phyloP scores from a whole-genome alignment of 1,139 yeast genomes.

The Scheffersomyces illinoinensis region DNA sequence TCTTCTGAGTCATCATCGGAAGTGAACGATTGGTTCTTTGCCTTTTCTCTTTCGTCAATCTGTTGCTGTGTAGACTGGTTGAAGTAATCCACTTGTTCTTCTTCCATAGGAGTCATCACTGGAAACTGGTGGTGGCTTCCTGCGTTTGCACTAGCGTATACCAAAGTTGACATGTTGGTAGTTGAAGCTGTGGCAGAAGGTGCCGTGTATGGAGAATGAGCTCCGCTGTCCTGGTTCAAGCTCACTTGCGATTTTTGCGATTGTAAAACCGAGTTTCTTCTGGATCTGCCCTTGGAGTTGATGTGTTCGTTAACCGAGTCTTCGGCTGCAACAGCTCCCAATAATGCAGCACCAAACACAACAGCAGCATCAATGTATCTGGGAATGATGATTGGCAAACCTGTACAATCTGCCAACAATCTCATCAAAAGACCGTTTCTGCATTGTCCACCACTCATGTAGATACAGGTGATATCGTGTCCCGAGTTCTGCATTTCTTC shows the following conservation, averaged over 20 bases:
- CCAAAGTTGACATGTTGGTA: conserved; percentile 57
- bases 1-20: conserved; percentile 41
- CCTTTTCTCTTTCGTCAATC: neutral
- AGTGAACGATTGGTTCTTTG: conserved; percentile 14
- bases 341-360: conserved; percentile 89
- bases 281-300: conserved; percentile 34
- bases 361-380: conserved; percentile 96
- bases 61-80: conserved; percentile 29
- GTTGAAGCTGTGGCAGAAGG: conserved; percentile 67
- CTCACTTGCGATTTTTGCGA: conserved; percentile 34
- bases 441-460: conserved; percentile 96
- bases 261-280: conserved; percentile 38
- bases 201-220: conserved; percentile 72
- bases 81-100: conserved; percentile 47
- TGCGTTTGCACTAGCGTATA: conserved; percentile 38
- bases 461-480: conserved; percentile 71
- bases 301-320: conserved; percentile 46
- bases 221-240: conserved; percentile 21
- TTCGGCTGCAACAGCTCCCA: conserved; percentile 92
- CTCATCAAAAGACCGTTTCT: conserved; percentile 87
- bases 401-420: conserved; percentile 89
- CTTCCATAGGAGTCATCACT: conserved; percentile 52
- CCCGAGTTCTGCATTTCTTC: conserved; percentile 82
- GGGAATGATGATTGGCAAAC: conserved; percentile 89
- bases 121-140: conserved; percentile 56